Conservation (phyloP, 2,329 filamentous ascomycete species). For the Trichoderma hamatum region DNA sequence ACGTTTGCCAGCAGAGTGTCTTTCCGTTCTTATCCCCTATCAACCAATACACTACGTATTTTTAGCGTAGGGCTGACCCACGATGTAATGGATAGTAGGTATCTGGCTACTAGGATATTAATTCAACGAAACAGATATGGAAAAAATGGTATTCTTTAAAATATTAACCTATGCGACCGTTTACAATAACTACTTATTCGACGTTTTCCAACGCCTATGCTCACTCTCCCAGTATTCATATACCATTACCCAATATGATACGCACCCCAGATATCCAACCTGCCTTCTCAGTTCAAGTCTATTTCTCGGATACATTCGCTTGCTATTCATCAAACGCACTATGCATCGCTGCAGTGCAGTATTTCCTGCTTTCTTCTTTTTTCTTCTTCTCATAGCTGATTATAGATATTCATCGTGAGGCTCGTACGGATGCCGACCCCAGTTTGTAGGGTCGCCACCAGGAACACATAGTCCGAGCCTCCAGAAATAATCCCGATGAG, state of each 20-base stretch:
- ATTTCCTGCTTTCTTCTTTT: background rate
- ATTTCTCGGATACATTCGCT: background rate
- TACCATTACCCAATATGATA: conserved; percentile 7
- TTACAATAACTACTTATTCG: background rate
- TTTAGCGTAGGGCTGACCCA: background rate
- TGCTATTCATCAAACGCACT: background rate
- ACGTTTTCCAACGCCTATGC: background rate
- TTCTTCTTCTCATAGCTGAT: background rate
- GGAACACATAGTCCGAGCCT: conserved; percentile 87
- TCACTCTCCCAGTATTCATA: background rate
- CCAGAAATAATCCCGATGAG: conserved; percentile 97
- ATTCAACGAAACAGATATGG: background rate
- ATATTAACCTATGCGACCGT: background rate
- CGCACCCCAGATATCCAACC: background rate
- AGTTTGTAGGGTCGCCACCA: conserved; percentile 71
- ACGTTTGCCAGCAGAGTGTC: background rate
- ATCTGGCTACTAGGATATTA: background rate
- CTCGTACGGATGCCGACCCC: conserved; percentile 55
- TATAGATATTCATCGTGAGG: conserved; percentile 4
- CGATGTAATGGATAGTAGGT: background rate
- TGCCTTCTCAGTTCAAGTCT: background rate
- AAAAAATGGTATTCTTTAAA: background rate
- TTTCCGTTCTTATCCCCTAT: no score
- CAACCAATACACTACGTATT: background rate
- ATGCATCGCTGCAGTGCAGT: background rate